These are phyloP conservation scores for Bipolaris sorokiniana DNA, from an alignment of 2,329 filamentous ascomycete genomes.

Conservation along the genomic window DNA sequence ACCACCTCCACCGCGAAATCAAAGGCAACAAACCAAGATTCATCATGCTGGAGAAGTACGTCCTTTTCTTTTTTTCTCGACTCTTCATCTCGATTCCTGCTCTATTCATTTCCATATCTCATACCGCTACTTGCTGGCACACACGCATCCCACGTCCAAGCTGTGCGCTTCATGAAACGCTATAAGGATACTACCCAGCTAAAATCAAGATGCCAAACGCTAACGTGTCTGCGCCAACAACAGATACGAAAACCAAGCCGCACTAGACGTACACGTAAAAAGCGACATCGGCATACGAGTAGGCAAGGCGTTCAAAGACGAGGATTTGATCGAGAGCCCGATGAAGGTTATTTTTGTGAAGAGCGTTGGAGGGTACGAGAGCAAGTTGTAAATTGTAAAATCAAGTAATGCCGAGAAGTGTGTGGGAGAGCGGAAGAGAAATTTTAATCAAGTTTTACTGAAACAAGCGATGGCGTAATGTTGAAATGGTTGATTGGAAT, in stretches of 20 bases:
- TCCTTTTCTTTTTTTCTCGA: not conserved
- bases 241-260: slow-evolving; percentile 35
- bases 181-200: no score
- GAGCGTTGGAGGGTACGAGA: slow-evolving; percentile 35
- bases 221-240: not conserved
- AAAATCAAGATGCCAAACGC: not conserved
- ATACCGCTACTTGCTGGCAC: no score
- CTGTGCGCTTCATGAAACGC: no score
- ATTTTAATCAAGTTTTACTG: not conserved
- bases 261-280: slow-evolving; percentile 34
- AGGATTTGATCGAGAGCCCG: slow-evolving; percentile 39
- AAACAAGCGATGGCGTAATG: no score
- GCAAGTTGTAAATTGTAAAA: slow-evolving; percentile 4
- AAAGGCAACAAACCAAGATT: slow-evolving; percentile 37
- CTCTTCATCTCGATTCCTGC: not conserved
- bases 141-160: no score
- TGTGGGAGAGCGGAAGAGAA: no score
- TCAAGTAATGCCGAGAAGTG: no score
- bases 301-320: slow-evolving; percentile 32
- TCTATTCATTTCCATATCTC: not conserved
- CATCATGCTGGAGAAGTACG: slow-evolving; percentile 45
- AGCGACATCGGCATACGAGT: slow-evolving; percentile 33
- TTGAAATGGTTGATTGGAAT: no score
- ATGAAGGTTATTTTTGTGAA: slow-evolving; percentile 40
- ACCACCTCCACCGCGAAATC: slow-evolving; percentile 40